These are phyloP conservation scores for Phytophthora europaea DNA, from an alignment of 352 stramenopile species.

Conservation along the genomic window DNA sequence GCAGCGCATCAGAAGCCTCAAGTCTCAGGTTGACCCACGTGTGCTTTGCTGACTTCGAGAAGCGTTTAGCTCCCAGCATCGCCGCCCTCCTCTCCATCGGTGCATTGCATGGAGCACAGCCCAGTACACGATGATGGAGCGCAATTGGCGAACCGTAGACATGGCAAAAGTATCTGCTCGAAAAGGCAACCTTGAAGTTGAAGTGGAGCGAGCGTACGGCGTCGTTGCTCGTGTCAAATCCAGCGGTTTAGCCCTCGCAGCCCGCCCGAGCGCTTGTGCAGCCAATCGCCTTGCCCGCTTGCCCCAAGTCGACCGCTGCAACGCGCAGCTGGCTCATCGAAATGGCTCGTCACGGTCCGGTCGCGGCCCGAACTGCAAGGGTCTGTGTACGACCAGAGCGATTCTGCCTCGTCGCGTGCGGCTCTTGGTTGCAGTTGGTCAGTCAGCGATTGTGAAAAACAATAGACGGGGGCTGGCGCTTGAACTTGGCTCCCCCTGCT, in stretches of 20 bases:
- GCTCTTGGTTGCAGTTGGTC: slow-evolving; percentile 28
- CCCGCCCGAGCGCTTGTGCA: slow-evolving; percentile 7
- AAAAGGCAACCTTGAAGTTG: slow-evolving; percentile 36
- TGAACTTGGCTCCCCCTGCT: slow-evolving; percentile 31
- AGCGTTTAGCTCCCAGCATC: background rate
- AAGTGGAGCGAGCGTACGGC: slow-evolving; percentile 11
- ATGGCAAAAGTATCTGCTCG: slow-evolving; percentile 14
- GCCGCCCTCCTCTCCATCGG: background rate
- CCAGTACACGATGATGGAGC: background rate
- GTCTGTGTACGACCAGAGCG: slow-evolving; percentile 26
- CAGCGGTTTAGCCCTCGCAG: background rate
- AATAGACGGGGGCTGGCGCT: slow-evolving; percentile 33
- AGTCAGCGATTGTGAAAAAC: slow-evolving; percentile 32
- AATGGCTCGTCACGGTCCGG: slow-evolving; percentile 35
- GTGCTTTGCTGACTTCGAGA: background rate
- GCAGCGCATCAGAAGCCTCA: slow-evolving; percentile 1
- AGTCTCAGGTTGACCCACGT: background rate
- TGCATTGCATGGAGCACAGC: slow-evolving; percentile 12
- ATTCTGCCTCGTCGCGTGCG: slow-evolving; percentile 40
- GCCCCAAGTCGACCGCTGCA: slow-evolving; percentile 26
- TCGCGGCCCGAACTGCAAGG: slow-evolving; percentile 20
- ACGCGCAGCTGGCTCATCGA: slow-evolving; percentile 30
- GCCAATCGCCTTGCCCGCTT: slow-evolving; percentile 13
- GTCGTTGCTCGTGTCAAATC: slow-evolving; percentile 27
- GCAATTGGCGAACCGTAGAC: slow-evolving; percentile 1